Evolutionary conservation across 495 filamentous ascomycete genomes (phyloP), one percentile per base, ranked within the genome.

Genomic region (Lepidopterella palustris): DNA sequence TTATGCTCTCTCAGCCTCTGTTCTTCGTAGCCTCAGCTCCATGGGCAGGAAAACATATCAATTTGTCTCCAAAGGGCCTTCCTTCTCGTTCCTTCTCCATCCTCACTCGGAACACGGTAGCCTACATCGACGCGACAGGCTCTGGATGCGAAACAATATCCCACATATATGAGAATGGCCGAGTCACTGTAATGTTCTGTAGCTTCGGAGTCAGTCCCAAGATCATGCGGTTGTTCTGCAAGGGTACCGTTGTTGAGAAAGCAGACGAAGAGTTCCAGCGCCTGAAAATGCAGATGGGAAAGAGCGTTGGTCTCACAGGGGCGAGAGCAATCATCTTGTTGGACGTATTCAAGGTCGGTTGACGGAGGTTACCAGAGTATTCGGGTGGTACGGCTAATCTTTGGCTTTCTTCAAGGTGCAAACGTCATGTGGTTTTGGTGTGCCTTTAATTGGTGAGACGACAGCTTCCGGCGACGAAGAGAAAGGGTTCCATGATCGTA

Each of bases 141-240:
- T 85, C 81, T 25, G 87, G 88, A 2, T 77, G 70, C 55, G 88
- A 92, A 70, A 92, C 87, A 0, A 83, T 92, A 47, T 73, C 78
- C 2, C 88, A 90, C 64, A 66, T 89, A 4, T 83, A 87, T 59
- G 87, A 92, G 63, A 90, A 90, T 67, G 86, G 84, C 20, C 78
- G 88, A 11, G 78, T 88, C 25, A 88, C 87, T 0, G 68, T 89
- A 58, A 80, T 87, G 74, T 88, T 89, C 73, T 86, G 80, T 62
- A 80, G 81, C 4, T 92, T 90, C 66, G 80, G 81, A 9, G 71
- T 73, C 0, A 69, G 75, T 0, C 87, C 87, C 2, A 77, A 81
- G 58, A 91, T 92, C 62, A 59, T 90, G 58, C 70, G 88, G 1
- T 71, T 89, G n/a, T 91, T 85, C 67, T 87, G 88, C 47, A 78